Conservation (phyloP, 139 green algal species). For the Spirogloea muscicola region DNA sequence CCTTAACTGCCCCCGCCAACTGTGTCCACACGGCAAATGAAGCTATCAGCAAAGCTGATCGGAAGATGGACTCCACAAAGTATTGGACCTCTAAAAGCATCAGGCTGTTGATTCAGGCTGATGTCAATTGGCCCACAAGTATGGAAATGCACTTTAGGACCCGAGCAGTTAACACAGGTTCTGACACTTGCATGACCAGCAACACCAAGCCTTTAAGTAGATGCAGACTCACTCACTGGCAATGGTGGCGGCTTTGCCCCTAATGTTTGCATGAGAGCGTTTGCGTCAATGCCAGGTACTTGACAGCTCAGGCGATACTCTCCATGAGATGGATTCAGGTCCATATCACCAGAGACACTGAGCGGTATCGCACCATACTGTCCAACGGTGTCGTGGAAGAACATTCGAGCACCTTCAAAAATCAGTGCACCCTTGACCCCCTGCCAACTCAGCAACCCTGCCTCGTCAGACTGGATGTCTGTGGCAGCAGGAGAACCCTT, state of each 20-base stretch:
- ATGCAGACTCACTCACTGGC: no score
- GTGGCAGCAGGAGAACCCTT: neutral
- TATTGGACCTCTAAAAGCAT: no score
- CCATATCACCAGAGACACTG: slow-evolving; percentile 78
- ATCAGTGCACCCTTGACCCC: slow-evolving; percentile 73
- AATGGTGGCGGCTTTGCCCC: slow-evolving; percentile 37
- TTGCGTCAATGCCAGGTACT: slow-evolving; percentile 74
- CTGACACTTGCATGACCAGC: no score
- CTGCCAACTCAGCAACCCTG: neutral
- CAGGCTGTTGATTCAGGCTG: no score
- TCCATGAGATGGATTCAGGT: slow-evolving; percentile 75
- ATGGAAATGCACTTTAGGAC: no score
- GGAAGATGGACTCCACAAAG: no score
- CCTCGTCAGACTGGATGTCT: neutral
- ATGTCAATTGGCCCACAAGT: no score
- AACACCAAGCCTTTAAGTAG: no score
- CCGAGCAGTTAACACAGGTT: no score
- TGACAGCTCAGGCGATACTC: slow-evolving; percentile 74
- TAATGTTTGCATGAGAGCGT: slow-evolving; percentile 57
- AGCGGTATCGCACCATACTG: slow-evolving; percentile 72
- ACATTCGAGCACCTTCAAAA: slow-evolving; percentile 84
- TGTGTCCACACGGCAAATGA: neutral
- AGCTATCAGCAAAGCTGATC: neutral
- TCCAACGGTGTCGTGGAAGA: slow-evolving; percentile 81
- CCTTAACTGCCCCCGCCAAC: slow-evolving; percentile 71